These are phyloP conservation scores for Jamesozyma lodderae DNA, from an alignment of 805 yeast genomes.

Conservation along the genomic window DNA sequence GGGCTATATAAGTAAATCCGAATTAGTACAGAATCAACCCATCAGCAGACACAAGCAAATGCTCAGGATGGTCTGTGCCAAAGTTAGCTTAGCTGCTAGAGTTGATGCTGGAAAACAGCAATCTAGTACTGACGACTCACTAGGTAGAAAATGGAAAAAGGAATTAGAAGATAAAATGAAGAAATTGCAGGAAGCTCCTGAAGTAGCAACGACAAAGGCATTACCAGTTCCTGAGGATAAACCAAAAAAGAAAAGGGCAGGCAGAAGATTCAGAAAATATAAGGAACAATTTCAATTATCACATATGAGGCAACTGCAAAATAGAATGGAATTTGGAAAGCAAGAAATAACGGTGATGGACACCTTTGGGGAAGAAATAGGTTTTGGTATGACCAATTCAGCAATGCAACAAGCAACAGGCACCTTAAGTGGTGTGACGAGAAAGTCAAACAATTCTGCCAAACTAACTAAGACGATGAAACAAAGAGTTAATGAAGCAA, in stretches of 20 bases:
- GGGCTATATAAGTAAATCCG: constrained; percentile 60
- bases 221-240: constrained; percentile 65
- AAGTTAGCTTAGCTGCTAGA: constrained; percentile 73
- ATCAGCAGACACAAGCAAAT: constrained; percentile 57
- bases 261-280: constrained; percentile 66
- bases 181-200: constrained; percentile 73
- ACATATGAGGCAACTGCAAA: constrained; percentile 73
- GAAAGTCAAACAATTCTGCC: constrained; percentile 43
- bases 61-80: constrained; percentile 70
- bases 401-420: constrained; percentile 18
- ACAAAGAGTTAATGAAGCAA: constrained; percentile 32
- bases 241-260: constrained; percentile 79
- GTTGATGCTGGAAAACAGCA: constrained; percentile 47
- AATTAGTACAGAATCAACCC: constrained; percentile 50
- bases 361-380: constrained; percentile 71
- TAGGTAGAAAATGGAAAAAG: constrained; percentile 49
- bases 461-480: constrained; percentile 55
- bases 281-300: constrained; percentile 76
- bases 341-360: constrained; percentile 55
- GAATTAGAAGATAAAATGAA: constrained; percentile 60
- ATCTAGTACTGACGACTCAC: constrained; percentile 35
- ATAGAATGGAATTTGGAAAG: constrained; percentile 75
- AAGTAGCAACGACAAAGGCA: constrained; percentile 57
- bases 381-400: constrained; percentile 58
- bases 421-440: constrained; percentile 15